Base-by-base conservation (phyloP, 805 yeast species). In the Grigorovia humatica region DNA sequence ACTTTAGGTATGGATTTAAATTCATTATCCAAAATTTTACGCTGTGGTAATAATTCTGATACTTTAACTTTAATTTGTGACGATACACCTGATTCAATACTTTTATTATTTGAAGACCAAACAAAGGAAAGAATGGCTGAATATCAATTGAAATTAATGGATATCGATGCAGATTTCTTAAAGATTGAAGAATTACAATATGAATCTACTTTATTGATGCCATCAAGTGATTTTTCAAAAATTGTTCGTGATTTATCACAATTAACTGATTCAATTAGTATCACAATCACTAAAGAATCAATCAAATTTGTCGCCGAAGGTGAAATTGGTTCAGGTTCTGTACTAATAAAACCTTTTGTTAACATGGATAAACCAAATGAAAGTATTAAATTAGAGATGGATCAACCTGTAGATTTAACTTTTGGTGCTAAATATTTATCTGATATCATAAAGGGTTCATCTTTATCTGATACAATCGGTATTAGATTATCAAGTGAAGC, bases 161-260 rank as follows among this genome's bases (percentile, higher is more conserved):
- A 91, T 66, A 88, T 93, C 59, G 98, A 93, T 68, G 87, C 95
- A 50, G 98, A 93, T 66, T 87, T 87, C 73, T 79, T 93, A 62
- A 83, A 86, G 61, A 87, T 93, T 66, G 98, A 95, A 61, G 98
- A 89, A 61, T 83, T 90, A 81, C 95, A 88, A 57, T 86, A 85
- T 67, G 95, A 88, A 65, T 81, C 93, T 42, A 82, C 85, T 55
- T 77, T 93, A 61, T 81, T 87, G 53, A 79, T 93, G 85, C 96
- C 98, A 54, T 75, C 96, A 23, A 61, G 77, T 27, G 98, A 91
- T 63, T 88, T 93, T 71, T 82, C 93, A 67, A 88, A 89, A 67
- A 83, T 87, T 58, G 86, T 88, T 50, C 81, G 96, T 62, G 98
- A 93, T 68, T 77, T 93, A 74, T 80, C 81, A 62, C 84, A 86